A percentile compares a stretch with the other conserved stretches of the same genome.
Evolutionary conservation across 108 stramenopile genomes (phyloP).

Genomic region (Nannochloropsis salina): DNA sequence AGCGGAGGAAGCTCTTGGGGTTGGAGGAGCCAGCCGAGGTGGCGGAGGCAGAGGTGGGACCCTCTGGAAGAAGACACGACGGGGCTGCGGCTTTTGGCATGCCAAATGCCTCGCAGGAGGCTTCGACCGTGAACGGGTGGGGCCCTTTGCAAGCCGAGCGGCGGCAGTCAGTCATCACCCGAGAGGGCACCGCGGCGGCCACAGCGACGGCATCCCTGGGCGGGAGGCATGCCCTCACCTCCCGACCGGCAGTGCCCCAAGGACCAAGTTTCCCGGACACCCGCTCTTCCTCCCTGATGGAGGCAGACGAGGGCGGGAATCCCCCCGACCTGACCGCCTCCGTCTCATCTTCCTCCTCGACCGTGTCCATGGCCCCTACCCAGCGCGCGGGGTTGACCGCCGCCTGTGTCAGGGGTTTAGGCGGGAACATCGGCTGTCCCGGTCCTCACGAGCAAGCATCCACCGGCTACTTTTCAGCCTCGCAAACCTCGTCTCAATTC

Average conservation of each 20-base stretch:
- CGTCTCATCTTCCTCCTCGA: background rate
- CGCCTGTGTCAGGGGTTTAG: background rate
- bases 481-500: background rate
- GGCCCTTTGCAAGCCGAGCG: background rate
- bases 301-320: background rate
- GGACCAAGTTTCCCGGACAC: background rate
- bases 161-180: background rate
- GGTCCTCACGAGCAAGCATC: conserved; percentile 1
- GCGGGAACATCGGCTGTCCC: background rate
- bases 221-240: background rate
- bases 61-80: background rate
- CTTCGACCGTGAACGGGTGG: background rate
- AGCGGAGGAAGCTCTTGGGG: background rate
- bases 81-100: background rate
- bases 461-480: background rate
- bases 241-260: background rate
- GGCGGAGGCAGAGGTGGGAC: background rate
- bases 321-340: background rate
- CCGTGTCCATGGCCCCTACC: background rate
- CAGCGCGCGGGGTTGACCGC: conserved; percentile 10
- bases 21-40: background rate
- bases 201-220: background rate
- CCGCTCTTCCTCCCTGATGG: background rate
- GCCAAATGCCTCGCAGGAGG: background rate
- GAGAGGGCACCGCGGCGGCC: background rate